Evolutionary conservation across 2,329 filamentous ascomycete genomes (phyloP).

Genomic region (Fusarium longipes): DNA sequence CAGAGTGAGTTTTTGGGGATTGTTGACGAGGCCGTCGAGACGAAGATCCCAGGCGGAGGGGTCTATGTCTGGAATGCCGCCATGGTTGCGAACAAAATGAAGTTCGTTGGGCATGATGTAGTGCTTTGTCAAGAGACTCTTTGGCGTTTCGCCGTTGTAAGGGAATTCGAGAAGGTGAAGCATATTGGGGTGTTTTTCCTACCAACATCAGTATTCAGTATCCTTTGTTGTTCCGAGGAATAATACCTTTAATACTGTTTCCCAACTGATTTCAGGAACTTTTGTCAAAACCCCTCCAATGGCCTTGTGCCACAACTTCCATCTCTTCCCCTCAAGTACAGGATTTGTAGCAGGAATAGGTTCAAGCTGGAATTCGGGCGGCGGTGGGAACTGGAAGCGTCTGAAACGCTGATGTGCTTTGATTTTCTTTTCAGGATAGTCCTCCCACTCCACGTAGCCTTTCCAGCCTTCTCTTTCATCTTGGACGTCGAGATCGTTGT

Average conservation of each 20-base stretch:
- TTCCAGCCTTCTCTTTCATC: slow-evolving; percentile 49
- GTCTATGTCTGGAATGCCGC: slow-evolving; percentile 75
- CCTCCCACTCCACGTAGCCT: slow-evolving; percentile 75
- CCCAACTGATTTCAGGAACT: slow-evolving; percentile 69
- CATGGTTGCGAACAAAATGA: slow-evolving; percentile 78
- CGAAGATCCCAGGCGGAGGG: slow-evolving; percentile 63
- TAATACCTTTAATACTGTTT: slow-evolving; percentile 57
- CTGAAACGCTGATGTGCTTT: slow-evolving; percentile 64
- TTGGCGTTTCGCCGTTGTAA: slow-evolving; percentile 71
- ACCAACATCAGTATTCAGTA: accelerated
- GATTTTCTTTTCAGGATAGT: slow-evolving; percentile 74
- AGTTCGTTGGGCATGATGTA: slow-evolving; percentile 68
- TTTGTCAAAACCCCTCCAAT: slow-evolving; percentile 51
- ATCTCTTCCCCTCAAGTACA: slow-evolving; percentile 64
- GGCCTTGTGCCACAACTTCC: slow-evolving; percentile 70
- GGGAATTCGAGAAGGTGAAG: slow-evolving; percentile 71
- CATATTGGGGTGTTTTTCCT: slow-evolving; percentile 70
- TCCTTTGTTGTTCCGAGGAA: accelerated
- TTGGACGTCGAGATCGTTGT: slow-evolving; percentile 46
- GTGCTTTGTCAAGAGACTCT: slow-evolving; percentile 65
- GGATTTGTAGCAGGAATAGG: slow-evolving; percentile 68
- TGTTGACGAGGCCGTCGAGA: slow-evolving; percentile 70
- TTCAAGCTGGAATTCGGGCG: slow-evolving; percentile 66
- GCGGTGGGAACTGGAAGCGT: slow-evolving; percentile 45
- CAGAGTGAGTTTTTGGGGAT: slow-evolving; percentile 66